Evolutionary conservation across 345 rosid genomes (phyloP).

Genomic region (Citrus mangshanensis): DNA sequence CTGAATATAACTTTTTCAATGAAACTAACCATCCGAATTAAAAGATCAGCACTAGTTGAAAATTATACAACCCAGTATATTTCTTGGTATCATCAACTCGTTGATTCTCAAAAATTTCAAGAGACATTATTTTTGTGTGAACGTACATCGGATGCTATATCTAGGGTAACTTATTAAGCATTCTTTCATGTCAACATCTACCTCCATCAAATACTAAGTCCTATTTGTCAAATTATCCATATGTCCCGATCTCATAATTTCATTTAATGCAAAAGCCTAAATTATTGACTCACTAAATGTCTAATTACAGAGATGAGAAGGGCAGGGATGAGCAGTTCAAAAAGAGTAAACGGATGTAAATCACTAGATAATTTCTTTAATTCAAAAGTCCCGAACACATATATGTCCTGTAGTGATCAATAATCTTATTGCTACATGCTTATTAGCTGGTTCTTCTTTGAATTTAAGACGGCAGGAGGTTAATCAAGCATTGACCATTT

Average conservation of each 20-base stretch:
- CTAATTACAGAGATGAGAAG: not conserved
- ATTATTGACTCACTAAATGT: slow-evolving; percentile 1
- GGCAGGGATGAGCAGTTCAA: slow-evolving; percentile 23
- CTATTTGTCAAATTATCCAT: slow-evolving; percentile 6
- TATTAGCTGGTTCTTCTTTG: slow-evolving; percentile 7
- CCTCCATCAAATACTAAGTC: not conserved
- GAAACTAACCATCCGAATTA: not conserved
- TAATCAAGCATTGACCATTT: slow-evolving; percentile 10
- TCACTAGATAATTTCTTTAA: not conserved
- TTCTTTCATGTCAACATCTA: not conserved
- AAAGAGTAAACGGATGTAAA: slow-evolving; percentile 31
- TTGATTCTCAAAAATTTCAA: too few relatives aligned
- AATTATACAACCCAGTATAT: too few relatives aligned
- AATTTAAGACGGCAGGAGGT: slow-evolving; percentile 27
- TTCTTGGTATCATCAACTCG: too few relatives aligned
- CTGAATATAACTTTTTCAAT: not conserved
- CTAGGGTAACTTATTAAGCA: not conserved
- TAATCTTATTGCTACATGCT: not conserved
- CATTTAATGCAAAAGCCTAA: slow-evolving; percentile 17
- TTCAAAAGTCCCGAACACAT: slow-evolving; percentile 10
- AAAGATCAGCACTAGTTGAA: too few relatives aligned
- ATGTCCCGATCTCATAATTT: slow-evolving; percentile 16
- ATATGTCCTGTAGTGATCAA: slow-evolving; percentile 12
- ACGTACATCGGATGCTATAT: slow-evolving; percentile 7
- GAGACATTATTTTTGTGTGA: not conserved